phyloP scores from a whole-genome alignment of 2,329 filamentous ascomycete genomes.

The Diplodia corticola region DNA sequence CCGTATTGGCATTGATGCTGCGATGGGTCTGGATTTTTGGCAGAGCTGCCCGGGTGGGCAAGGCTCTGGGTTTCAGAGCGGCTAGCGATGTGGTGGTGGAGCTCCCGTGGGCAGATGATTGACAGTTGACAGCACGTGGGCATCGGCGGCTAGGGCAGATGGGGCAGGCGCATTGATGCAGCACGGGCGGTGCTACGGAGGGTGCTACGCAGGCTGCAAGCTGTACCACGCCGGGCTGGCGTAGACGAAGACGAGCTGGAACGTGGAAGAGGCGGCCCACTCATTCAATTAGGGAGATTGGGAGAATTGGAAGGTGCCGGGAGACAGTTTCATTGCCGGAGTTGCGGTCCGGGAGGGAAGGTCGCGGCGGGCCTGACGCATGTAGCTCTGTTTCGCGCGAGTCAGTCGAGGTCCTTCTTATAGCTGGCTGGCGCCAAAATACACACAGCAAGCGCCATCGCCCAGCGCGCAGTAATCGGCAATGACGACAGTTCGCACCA shows the following conservation, averaged over 20 bases:
- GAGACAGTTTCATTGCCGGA: constrained; percentile 2
- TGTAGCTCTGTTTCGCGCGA: neutral
- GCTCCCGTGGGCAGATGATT: too few relatives aligned
- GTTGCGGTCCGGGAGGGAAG: constrained; percentile 1
- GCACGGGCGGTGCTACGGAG: neutral
- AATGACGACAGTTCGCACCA: constrained; percentile 12
- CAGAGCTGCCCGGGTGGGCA: neutral
- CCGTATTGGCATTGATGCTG: neutral
- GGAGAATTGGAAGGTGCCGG: neutral
- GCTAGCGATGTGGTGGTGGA: too few relatives aligned
- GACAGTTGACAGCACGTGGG: too few relatives aligned
- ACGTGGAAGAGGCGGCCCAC: neutral
- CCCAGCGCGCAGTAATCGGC: neutral
- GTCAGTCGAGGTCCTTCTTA: neutral
- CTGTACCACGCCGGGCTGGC: too few relatives aligned
- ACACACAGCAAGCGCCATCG: too few relatives aligned
- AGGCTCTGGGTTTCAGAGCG: neutral
- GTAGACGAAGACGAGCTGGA: too few relatives aligned
- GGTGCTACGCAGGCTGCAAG: too few relatives aligned
- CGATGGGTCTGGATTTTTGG: neutral
- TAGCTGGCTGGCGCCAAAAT: neutral
- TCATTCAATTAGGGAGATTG: neutral
- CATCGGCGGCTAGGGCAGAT: neutral
- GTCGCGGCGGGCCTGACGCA: neutral
- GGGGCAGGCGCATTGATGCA: neutral